Conservation (phyloP, 345 rosid species). For the Garcia nutans region DNA sequence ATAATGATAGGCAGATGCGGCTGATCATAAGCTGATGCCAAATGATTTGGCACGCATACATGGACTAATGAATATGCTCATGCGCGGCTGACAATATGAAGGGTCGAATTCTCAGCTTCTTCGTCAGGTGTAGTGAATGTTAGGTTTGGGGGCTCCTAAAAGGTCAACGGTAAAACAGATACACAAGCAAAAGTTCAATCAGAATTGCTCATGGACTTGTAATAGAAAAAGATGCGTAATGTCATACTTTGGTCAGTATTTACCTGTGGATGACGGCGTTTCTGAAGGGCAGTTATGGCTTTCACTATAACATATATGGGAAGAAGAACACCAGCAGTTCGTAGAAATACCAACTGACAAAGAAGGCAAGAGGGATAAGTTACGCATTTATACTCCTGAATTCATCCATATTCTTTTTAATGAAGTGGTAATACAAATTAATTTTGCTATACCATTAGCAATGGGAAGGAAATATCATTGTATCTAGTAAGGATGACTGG, state of each 20-base stretch:
- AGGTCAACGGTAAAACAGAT: neutral
- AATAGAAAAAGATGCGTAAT: neutral
- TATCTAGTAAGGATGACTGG: constrained; percentile 54
- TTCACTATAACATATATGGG: constrained; percentile 63
- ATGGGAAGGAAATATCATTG: constrained; percentile 47
- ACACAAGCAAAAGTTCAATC: neutral
- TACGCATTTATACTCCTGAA: neutral
- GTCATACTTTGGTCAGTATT: constrained; percentile 1
- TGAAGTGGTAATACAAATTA: neutral
- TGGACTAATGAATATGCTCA: constrained; percentile 4
- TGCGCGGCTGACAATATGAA: constrained; percentile 33
- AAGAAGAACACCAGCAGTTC: constrained; percentile 60
- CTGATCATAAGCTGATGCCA: neutral
- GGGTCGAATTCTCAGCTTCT: constrained; percentile 43
- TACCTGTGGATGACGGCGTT: constrained; percentile 46
- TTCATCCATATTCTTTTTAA: neutral
- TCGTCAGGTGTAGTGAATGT: constrained; percentile 49
- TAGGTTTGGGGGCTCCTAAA: constrained; percentile 38
- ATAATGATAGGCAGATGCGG: neutral
- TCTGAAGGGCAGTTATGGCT: constrained; percentile 48
- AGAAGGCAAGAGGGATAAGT: neutral
- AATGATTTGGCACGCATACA: neutral
- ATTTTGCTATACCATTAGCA: constrained; percentile 45
- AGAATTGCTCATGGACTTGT: neutral
- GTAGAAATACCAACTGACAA: constrained; percentile 54